Percentiles rank a stretch among this genome's conserved stretches.
These are phyloP conservation scores for Cyclotella atomus DNA, from an alignment of 108 stramenopile species.

Conservation along the genomic window DNA sequence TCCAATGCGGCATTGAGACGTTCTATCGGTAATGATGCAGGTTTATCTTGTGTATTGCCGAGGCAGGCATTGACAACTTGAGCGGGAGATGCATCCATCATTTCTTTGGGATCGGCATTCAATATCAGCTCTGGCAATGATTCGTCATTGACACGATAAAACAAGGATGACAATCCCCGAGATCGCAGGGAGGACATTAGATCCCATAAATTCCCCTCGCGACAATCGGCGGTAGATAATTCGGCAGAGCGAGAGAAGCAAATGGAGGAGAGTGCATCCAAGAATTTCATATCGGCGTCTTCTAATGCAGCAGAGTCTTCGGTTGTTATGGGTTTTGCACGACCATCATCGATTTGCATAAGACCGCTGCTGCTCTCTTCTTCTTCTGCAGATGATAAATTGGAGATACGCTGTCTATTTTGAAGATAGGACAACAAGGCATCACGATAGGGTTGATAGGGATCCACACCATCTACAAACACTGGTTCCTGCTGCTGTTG, in stretches of 20 bases:
- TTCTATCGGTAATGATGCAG: conserved; percentile 32
- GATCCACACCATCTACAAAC: conserved; percentile 21
- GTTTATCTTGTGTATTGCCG: background rate
- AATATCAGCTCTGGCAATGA: conserved; percentile 26
- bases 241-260: background rate
- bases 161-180: conserved; percentile 52
- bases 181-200: conserved; percentile 56
- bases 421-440: conserved; percentile 50
- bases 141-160: conserved; percentile 50
- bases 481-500: background rate
- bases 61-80: conserved; percentile 50
- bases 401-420: conserved; percentile 47
- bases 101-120: conserved; percentile 46
- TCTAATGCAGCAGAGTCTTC: conserved; percentile 26
- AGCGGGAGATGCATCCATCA: conserved; percentile 42
- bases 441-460: conserved; percentile 70
- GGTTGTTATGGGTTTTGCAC: background rate
- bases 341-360: conserved; percentile 14
- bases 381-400: conserved; percentile 16
- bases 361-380: conserved; percentile 14
- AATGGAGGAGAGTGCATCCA: conserved; percentile 27
- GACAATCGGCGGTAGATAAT: conserved; percentile 4
- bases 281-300: conserved; percentile 60
- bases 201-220: conserved; percentile 75
- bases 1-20: conserved; percentile 55